phyloP scores from a whole-genome alignment of 225 moss, liverwort and hornwort species.

The Bryum argenteum region DNA sequence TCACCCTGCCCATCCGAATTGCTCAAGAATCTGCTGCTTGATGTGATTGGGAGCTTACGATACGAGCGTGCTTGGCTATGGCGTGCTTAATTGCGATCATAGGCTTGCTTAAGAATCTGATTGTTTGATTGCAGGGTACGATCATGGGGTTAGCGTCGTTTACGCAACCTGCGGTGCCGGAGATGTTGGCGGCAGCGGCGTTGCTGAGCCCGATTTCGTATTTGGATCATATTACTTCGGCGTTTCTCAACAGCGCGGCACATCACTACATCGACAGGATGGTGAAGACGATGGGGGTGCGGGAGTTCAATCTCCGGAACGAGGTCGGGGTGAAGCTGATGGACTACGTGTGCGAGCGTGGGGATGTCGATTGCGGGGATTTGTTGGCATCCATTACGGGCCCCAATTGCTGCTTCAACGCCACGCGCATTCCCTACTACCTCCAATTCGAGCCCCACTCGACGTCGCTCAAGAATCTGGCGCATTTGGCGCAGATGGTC shows the following conservation, averaged over 20 bases:
- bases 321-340: slow-evolving; percentile 73
- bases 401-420: slow-evolving; percentile 94
- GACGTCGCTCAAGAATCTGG: slow-evolving; percentile 89
- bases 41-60: neutral
- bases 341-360: slow-evolving; percentile 72
- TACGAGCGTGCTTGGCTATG: neutral
- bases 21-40: too few relatives aligned
- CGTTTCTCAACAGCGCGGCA: slow-evolving; percentile 73
- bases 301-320: slow-evolving; percentile 81
- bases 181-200: slow-evolving; percentile 77
- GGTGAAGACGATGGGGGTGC: slow-evolving; percentile 75
- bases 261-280: slow-evolving; percentile 83
- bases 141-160: slow-evolving; percentile 93
- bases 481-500: slow-evolving; percentile 94
- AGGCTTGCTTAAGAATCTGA: too few relatives aligned
- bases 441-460: slow-evolving; percentile 91
- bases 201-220: slow-evolving; percentile 90
- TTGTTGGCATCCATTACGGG: slow-evolving; percentile 82
- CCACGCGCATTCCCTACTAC: slow-evolving; percentile 76
- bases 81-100: neutral
- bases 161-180: slow-evolving; percentile 55
- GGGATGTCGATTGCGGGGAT: slow-evolving; percentile 77
- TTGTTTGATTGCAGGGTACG: slow-evolving; percentile 62
- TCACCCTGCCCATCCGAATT: too few relatives aligned
- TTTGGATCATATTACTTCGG: slow-evolving; percentile 79